Evolutionary conservation across 2,329 filamentous ascomycete genomes (phyloP).

Genomic region (Exophiala sideris): DNA sequence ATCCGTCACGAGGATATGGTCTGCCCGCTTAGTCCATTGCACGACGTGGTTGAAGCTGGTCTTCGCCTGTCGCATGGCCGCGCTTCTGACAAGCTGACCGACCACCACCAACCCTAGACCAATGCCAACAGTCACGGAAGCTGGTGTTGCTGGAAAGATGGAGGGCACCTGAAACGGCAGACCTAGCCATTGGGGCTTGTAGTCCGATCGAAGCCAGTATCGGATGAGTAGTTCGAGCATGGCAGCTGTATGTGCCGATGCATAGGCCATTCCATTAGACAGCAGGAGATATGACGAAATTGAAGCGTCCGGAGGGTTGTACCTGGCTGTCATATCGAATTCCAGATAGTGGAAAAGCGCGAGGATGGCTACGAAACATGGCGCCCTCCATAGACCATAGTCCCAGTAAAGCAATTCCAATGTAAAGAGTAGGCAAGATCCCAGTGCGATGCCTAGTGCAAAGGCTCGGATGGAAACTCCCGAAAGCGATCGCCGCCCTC

Average conservation of each 20-base stretch:
- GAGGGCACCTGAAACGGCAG: conserved; percentile 22
- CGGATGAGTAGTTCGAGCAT: conserved; percentile 63
- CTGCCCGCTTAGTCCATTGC: conserved; percentile 63
- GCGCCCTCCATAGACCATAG: conserved; percentile 52
- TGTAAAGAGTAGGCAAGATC: conserved; percentile 33
- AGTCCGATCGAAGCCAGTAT: conserved; percentile 19
- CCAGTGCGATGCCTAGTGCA: conserved; percentile 41
- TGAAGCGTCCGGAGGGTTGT: conserved; percentile 72
- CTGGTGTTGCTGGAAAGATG: conserved; percentile 34
- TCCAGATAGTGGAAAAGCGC: conserved; percentile 92
- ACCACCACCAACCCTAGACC: conserved; percentile 63
- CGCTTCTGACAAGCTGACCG: conserved; percentile 73
- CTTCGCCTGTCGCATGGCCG: conserved; percentile 85
- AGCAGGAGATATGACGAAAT: conserved; percentile 77
- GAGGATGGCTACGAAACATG: conserved; percentile 57
- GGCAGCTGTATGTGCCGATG: conserved; percentile 74
- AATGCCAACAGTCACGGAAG: conserved; percentile 33
- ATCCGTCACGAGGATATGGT: conserved; percentile 75
- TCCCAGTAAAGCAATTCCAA: conserved; percentile 29
- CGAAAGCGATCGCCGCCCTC: conserved; percentile 41
- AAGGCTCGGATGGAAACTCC: conserved; percentile 47
- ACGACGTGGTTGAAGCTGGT: conserved; percentile 85
- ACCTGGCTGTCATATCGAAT: conserved; percentile 82
- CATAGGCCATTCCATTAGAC: conserved; percentile 80
- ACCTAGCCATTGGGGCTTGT: conserved; percentile 15